phyloP scores from a whole-genome alignment of 2,329 filamentous ascomycete genomes.

The Fusarium duplospermum region DNA sequence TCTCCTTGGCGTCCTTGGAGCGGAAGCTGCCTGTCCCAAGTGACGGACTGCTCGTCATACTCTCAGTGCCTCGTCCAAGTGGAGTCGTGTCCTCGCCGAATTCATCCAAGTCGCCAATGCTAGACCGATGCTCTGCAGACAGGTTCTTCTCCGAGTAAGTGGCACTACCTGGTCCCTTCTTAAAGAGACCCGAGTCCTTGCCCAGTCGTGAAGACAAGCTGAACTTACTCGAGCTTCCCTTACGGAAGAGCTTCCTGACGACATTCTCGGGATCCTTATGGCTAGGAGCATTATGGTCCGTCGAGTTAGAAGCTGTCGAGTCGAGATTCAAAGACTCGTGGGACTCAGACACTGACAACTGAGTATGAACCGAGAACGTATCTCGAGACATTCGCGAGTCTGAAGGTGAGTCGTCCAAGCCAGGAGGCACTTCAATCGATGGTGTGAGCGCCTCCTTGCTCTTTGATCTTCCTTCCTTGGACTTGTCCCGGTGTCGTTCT shows the following conservation, averaged over 20 bases:
- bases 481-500: constrained; percentile 46
- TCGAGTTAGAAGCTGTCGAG: constrained; percentile 65
- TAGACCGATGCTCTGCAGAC: constrained; percentile 65
- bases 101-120: constrained; percentile 68
- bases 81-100: constrained; percentile 57
- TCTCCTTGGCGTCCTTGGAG: constrained; percentile 55
- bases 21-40: constrained; percentile 63
- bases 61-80: constrained; percentile 66
- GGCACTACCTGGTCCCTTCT: constrained; percentile 69
- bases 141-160: constrained; percentile 68
- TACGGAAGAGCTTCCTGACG: constrained; percentile 71
- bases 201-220: constrained; percentile 67
- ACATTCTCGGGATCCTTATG: constrained; percentile 67
- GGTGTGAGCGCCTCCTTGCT: constrained; percentile 52
- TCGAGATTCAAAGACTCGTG: constrained; percentile 69
- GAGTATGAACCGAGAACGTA: constrained; percentile 67
- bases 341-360: constrained; percentile 69
- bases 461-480: constrained; percentile 53
- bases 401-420: constrained; percentile 61
- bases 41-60: constrained; percentile 66
- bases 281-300: constrained; percentile 60
- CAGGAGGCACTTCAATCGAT: constrained; percentile 52
- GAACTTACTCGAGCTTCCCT: constrained; percentile 75
- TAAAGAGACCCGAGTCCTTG: constrained; percentile 67
- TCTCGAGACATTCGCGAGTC: constrained; percentile 68